Base-by-base conservation (phyloP, 106 monocot genomes). In the Apostasia ramifera region DNA sequence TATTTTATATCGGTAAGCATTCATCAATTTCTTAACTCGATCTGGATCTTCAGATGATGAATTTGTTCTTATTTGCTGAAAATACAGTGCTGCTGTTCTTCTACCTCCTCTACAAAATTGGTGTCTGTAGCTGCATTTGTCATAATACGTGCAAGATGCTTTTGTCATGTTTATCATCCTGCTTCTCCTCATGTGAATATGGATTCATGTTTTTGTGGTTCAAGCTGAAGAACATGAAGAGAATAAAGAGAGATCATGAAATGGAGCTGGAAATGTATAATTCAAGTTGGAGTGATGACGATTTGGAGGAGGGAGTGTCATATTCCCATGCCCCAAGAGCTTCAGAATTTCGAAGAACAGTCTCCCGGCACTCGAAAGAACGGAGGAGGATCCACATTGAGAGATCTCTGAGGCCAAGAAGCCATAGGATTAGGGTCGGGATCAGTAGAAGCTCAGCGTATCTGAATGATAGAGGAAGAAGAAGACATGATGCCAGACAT, bases 91-190 rank as follows among this genome's bases (percentile, higher is more conserved):
- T 94, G 8, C 44, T 90, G 68, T 90, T 94, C 84, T 59, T 94
- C 65, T 94, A 90, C 64, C 75, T 94, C 1, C 78, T 94, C 8
- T 83, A 79, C 81, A 94, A 90, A 70, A 69, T 83, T 43, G 94
- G 94, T 12, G 79, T 90, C 8, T 94, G 81, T 55, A 65, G 63
- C 15, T 94, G 94, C 71, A 59, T 94, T 40, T 47, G 80, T 2
- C 73, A 51, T 39, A 77, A 83, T 2, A 46, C 58, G 8, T 82
- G 94, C 82, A 90, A 81, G 73, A 90, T 94, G 81, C 40, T 74
- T 12, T 78, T 82, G 69, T 75, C 82, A 53, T 90, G 85, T 57
- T 8, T 78, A 2, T 37, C 62, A 3, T 84, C 87, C 57, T 90
- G 82, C 73, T 84, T 65, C 73, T 76, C 76, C 2, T 44, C 74